phyloP scores from a whole-genome alignment of 345 rosid species.

The Euphorbia tirucalli region DNA sequence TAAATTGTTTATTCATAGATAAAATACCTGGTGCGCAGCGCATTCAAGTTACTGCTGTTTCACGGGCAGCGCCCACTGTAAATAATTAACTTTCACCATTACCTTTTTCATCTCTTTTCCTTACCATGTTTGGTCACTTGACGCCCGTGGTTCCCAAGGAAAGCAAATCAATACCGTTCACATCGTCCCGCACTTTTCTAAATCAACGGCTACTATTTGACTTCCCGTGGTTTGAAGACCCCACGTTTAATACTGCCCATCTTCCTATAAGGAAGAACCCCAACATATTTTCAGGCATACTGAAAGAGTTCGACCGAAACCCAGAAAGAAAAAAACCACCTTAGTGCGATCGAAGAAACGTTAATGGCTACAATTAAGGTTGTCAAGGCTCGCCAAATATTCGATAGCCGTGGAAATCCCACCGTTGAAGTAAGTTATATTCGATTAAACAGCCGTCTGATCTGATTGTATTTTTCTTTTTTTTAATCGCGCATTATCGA shows the following conservation, averaged over 20 bases:
- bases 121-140: background rate
- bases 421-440: slow-evolving; percentile 76
- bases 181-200: background rate
- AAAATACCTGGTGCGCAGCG: background rate
- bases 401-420: slow-evolving; percentile 98
- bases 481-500: background rate
- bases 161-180: slow-evolving; percentile 16
- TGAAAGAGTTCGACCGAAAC: background rate
- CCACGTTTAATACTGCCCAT: background rate
- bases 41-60: too few relatives aligned
- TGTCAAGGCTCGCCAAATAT: slow-evolving; percentile 89
- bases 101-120: background rate
- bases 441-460: background rate
- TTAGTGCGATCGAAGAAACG: background rate
- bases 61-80: background rate
- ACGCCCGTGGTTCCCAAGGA: slow-evolving; percentile 2
- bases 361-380: slow-evolving; percentile 45
- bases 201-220: slow-evolving; percentile 24
- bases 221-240: background rate
- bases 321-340: background rate
- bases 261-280: background rate
- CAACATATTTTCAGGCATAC: background rate
- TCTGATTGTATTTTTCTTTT: slow-evolving; percentile 4
- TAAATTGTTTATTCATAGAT: too few relatives aligned
- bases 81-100: background rate